Conservation (phyloP, 768 basidiomycete species). For the Dacryopinax spathularia region DNA sequence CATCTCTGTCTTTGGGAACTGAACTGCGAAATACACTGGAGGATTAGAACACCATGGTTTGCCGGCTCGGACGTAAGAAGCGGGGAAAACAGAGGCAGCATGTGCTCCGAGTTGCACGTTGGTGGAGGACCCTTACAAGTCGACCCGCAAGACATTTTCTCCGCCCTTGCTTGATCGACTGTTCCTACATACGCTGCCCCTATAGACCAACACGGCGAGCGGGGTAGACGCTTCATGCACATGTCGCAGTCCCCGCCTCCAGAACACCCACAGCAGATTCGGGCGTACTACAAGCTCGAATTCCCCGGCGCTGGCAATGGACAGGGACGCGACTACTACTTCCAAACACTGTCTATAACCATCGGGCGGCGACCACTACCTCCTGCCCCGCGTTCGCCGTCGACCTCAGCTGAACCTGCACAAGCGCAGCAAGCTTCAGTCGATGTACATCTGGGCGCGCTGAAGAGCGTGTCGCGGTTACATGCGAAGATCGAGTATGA, state of each 20-base stretch:
- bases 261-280: slow-evolving; percentile 30
- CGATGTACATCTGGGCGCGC: slow-evolving; percentile 71
- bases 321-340: slow-evolving; percentile 46
- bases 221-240: not conserved
- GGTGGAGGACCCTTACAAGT: not conserved
- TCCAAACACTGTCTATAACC: slow-evolving; percentile 85
- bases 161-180: not conserved
- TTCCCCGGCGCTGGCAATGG: slow-evolving; percentile 68
- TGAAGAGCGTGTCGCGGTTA: slow-evolving; percentile 93
- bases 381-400: not conserved
- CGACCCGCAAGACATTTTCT: not conserved
- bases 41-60: too few relatives aligned
- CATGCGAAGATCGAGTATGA: slow-evolving; percentile 94
- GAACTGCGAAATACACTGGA: slow-evolving; percentile 3
- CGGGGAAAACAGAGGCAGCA: too few relatives aligned
- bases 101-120: too few relatives aligned
- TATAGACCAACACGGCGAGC: not conserved
- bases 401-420: not conserved
- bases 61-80: too few relatives aligned
- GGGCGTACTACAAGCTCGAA: slow-evolving; percentile 85
- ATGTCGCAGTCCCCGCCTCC: slow-evolving; percentile 3
- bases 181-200: not conserved
- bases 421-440: slow-evolving; percentile 13
- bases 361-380: slow-evolving; percentile 68
- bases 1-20: slow-evolving; percentile 7